A percentile compares a stretch with the other conserved stretches of the same genome.
These are phyloP conservation scores for Penicillium sp. DNA, from an alignment of 2,329 filamentous ascomycete species.

Conservation along the genomic window DNA sequence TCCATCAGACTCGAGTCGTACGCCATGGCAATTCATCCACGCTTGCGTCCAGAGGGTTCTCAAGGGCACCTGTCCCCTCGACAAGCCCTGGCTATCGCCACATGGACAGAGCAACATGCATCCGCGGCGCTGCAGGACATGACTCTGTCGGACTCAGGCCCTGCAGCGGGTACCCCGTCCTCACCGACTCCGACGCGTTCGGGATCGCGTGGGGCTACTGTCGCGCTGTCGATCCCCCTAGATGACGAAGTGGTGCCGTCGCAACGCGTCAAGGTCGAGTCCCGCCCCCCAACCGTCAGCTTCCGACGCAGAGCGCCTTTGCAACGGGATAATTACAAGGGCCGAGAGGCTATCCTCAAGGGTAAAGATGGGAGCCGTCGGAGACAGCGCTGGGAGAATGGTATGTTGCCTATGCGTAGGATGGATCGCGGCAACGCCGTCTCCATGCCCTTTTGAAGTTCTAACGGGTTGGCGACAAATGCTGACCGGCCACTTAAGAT, in stretches of 20 bases:
- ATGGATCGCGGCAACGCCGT: neutral
- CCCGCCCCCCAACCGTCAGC: conserved; percentile 37
- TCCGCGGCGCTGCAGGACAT: conserved; percentile 38
- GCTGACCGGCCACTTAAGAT: conserved; percentile 53
- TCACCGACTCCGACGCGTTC: conserved; percentile 52
- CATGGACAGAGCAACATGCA: conserved; percentile 56
- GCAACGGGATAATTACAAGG: conserved; percentile 59
- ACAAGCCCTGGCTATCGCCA: conserved; percentile 58
- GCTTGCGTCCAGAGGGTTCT: conserved; percentile 25
- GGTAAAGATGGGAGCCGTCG: conserved; percentile 87
- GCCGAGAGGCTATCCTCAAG: conserved; percentile 73
- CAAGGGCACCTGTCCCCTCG: conserved; percentile 33
- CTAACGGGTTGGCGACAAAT: conserved; percentile 6
- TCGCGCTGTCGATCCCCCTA: conserved; percentile 69
- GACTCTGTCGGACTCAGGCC: conserved; percentile 30
- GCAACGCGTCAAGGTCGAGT: conserved; percentile 31
- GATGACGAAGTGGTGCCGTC: conserved; percentile 51
- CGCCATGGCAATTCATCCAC: conserved; percentile 46
- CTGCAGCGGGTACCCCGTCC: conserved; percentile 43
- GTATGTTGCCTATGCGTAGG: conserved; percentile 47
- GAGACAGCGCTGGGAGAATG: conserved; percentile 90
- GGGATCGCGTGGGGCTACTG: conserved; percentile 52
- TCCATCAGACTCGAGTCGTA: neutral
- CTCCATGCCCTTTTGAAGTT: neutral
- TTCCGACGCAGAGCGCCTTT: conserved; percentile 53